phyloP scores from a whole-genome alignment of 1,139 yeast species.

The Diutina rugosa region DNA sequence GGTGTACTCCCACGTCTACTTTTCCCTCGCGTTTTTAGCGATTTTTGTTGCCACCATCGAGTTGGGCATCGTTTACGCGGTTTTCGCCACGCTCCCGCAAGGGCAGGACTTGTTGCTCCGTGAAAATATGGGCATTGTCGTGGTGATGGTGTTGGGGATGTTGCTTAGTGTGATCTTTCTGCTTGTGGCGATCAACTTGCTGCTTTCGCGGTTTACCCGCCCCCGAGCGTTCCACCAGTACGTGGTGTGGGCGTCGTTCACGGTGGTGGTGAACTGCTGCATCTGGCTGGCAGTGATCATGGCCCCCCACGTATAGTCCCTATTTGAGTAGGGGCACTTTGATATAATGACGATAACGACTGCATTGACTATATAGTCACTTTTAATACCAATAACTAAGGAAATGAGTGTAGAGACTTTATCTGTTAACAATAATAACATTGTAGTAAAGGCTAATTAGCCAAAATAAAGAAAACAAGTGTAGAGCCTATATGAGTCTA shows the following conservation, averaged over 20 bases:
- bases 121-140: constrained; percentile 21
- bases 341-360: background rate
- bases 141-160: constrained; percentile 21
- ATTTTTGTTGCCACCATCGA: constrained; percentile 30
- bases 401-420: too few species aligned
- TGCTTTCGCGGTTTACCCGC: constrained; percentile 15
- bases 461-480: too few species aligned
- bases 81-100: constrained; percentile 11
- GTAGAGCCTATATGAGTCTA: too few species aligned
- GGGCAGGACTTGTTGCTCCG: constrained; percentile 13
- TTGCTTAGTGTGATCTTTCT: constrained; percentile 21
- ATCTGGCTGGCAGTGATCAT: constrained; percentile 7
- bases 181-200: constrained; percentile 19
- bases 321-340: background rate
- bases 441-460: background rate
- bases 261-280: constrained; percentile 15
- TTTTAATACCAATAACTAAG: background rate
- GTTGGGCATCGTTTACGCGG: constrained; percentile 27
- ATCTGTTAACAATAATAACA: too few species aligned
- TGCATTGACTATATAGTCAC: background rate
- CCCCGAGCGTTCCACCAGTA: constrained; percentile 17
- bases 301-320: background rate
- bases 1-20: constrained; percentile 24
- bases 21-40: constrained; percentile 21
- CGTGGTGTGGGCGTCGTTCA: constrained; percentile 19